These are phyloP conservation scores for Hypoxylon sp. DNA, from an alignment of 2,329 filamentous ascomycete genomes.

Conservation along the genomic window DNA sequence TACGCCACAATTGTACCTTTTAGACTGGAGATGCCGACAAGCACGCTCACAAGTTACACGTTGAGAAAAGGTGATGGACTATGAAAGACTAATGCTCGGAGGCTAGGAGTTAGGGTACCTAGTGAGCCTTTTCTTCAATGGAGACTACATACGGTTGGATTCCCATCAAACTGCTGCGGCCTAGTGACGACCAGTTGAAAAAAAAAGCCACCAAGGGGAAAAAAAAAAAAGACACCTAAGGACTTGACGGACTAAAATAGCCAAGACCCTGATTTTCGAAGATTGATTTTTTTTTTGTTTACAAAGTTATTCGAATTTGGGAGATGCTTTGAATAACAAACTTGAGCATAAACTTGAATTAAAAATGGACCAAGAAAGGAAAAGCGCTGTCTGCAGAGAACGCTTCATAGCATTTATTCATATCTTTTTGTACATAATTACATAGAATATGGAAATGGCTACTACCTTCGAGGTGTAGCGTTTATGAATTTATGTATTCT, in stretches of 20 bases:
- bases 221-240: constrained; percentile 1
- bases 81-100: background rate
- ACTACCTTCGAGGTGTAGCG: background rate
- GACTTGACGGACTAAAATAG: constrained; percentile 31
- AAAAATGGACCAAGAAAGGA: background rate
- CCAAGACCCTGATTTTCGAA: constrained; percentile 39
- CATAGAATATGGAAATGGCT: background rate
- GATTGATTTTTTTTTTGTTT: constrained; percentile 27
- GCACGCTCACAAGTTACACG: background rate
- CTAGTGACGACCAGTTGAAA: constrained; percentile 1
- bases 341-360: background rate
- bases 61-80: background rate
- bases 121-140: constrained; percentile 4
- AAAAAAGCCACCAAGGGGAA: background rate
- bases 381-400: background rate
- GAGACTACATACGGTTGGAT: constrained; percentile 20
- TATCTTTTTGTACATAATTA: background rate
- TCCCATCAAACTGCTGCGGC: background rate
- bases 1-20: background rate
- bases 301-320: constrained; percentile 12
- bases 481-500: constrained; percentile 9
- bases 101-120: background rate
- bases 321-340: constrained; percentile 5
- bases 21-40: background rate
- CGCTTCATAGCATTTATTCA: background rate